Evolutionary conservation across 1,284 basidiomycete species (phyloP), one percentile per base, ranked within the genome.

Genomic region (Abortiporus biennis): DNA sequence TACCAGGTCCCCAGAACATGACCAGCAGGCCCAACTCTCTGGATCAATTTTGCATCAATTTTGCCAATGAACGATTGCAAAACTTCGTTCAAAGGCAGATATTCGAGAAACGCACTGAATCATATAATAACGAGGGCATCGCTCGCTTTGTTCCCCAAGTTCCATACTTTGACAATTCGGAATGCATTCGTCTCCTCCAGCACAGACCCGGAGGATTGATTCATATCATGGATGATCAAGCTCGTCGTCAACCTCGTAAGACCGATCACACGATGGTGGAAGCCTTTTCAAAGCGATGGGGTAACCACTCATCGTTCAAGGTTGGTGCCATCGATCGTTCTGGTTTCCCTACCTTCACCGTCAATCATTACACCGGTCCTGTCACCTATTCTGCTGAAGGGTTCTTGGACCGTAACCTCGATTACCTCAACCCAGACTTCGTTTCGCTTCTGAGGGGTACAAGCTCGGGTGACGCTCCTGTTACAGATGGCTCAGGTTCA

Each of bases 211-310:
- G 92, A 12, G 95, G 96, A 3, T 72, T 99, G 23, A 83, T 97
- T 40, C 91, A 95, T 58, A 98, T 98, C 63, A 92, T 98, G 83
- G 94, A 98, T 59, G 95, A 99, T 58, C 92, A 97, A 63, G 87
- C 92, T 8, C 75, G 85, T 13, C 75, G 88, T 31, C 76, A 78
- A 48, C 83, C 88, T 25, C 93, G 92, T 67, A 95, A 94, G 79
- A 92, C 84, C 5, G 91, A 97, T 55, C 76, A 85, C 44, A 92
- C 87, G 3, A 96, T 98, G 92, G 80, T 95, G 13, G 92, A 97
- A 52, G 90, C 93, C 0, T 92, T 98, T 58, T 72, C 78, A 42
- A 97, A 97, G 66, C 80, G 93, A 3, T 98, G 93, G 91, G 87
- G 83, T 3, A 95, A 92, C 55, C 93, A 98, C 58, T 77, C 85